A percentile compares a stretch with the other conserved stretches of the same genome.
Conservation (phyloP, 805 yeast genomes). For the Ogataea philodendri region DNA sequence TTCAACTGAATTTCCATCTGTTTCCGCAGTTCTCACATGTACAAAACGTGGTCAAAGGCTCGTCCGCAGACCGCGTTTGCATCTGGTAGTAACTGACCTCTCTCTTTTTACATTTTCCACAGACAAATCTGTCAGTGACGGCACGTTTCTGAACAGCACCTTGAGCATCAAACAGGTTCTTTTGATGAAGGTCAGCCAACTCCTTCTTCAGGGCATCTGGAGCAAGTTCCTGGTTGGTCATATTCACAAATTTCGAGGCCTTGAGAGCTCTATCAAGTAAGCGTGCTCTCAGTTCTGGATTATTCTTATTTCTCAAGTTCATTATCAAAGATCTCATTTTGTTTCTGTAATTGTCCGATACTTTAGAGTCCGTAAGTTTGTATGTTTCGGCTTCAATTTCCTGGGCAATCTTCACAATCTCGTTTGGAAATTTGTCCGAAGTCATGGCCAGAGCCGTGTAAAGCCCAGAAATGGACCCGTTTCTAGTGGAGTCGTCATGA, state of each 20-base stretch:
- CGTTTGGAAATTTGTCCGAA: slow-evolving; percentile 49
- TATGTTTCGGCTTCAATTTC: slow-evolving; percentile 74
- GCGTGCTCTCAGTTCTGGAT: slow-evolving; percentile 75
- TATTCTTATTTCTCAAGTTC: slow-evolving; percentile 84
- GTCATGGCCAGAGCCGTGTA: slow-evolving; percentile 90
- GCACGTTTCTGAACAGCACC: slow-evolving; percentile 97
- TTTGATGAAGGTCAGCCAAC: slow-evolving; percentile 78
- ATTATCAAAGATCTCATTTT: slow-evolving; percentile 83
- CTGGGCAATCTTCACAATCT: slow-evolving; percentile 60
- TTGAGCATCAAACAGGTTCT: slow-evolving; percentile 93
- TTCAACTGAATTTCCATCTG: slow-evolving; percentile 91
- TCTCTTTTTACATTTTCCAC: slow-evolving; percentile 97
- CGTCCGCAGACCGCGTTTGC: slow-evolving; percentile 99
- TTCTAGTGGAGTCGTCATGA: slow-evolving; percentile 77
- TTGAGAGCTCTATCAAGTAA: slow-evolving; percentile 65
- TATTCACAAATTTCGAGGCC: slow-evolving; percentile 64
- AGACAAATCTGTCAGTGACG: slow-evolving; percentile 91
- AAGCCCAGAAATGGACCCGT: slow-evolving; percentile 76
- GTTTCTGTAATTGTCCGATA: slow-evolving; percentile 66
- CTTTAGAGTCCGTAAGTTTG: slow-evolving; percentile 54
- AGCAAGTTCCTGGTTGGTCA: slow-evolving; percentile 95
- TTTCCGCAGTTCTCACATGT: slow-evolving; percentile 97
- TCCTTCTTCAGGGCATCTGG: slow-evolving; percentile 87
- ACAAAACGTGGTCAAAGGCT: slow-evolving; percentile 96
- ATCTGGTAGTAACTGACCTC: slow-evolving; percentile 95